phyloP scores from a whole-genome alignment of 495 filamentous ascomycete genomes.

The Penicillium subrubescens region DNA sequence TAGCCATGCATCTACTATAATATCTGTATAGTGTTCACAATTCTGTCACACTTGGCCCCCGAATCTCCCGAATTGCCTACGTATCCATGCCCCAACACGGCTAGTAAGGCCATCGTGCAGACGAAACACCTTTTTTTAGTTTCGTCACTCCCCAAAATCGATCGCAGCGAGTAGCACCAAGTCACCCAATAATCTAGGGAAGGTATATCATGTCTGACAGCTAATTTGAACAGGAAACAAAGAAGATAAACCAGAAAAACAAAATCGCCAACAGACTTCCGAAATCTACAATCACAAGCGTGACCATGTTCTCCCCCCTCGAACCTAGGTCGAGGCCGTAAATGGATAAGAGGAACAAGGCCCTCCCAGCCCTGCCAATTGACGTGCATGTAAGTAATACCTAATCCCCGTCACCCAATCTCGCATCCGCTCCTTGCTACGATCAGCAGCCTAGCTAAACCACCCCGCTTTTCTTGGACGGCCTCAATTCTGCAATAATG shows the following conservation, averaged over 20 bases:
- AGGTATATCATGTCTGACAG: neutral
- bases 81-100: conserved; percentile 19
- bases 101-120: conserved; percentile 17
- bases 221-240: neutral
- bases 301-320: neutral
- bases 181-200: neutral
- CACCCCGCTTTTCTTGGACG: conserved; percentile 25
- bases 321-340: conserved; percentile 1
- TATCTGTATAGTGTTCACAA: neutral
- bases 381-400: conserved; percentile 26
- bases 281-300: conserved; percentile 9
- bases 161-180: neutral
- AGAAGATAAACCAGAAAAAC: neutral
- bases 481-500: neutral
- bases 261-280: neutral
- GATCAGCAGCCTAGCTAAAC: conserved; percentile 31
- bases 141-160: neutral
- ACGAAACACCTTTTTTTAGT: conserved; percentile 7
- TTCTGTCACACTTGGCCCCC: neutral
- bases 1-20: neutral
- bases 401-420: conserved; percentile 24
- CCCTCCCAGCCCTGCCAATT: neutral
- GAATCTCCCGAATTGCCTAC: conserved; percentile 4
- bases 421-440: conserved; percentile 33
- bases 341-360: neutral